Evolutionary conservation across 345 rosid genomes (phyloP).

Genomic region (Eucalyptus brandiana): DNA sequence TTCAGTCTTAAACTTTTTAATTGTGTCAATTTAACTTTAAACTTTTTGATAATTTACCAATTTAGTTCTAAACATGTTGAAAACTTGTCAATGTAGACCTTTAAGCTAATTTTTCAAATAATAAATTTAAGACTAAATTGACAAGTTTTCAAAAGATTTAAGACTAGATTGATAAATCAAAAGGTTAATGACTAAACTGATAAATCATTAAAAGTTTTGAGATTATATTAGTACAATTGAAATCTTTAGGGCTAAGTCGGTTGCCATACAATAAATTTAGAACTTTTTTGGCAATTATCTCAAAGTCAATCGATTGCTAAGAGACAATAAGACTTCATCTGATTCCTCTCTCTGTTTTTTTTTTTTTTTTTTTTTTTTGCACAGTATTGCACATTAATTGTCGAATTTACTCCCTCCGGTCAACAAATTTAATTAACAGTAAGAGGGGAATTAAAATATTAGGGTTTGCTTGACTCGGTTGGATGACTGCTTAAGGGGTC

Average conservation of each 20-base stretch:
- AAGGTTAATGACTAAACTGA: no score
- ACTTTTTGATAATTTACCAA: accelerated
- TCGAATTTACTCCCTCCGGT: not conserved
- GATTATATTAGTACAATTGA: not conserved
- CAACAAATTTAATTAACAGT: not conserved
- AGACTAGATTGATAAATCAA: no score
- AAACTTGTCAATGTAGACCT: not conserved
- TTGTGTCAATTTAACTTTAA: accelerated
- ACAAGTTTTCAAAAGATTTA: no score
- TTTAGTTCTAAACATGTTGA: accelerated
- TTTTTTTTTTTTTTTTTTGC: no score
- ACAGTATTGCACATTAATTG: not conserved
- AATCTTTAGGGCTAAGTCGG: accelerated
- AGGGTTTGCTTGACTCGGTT: not conserved
- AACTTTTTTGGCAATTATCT: not conserved
- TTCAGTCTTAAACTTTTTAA: no score
- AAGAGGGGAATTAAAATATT: not conserved
- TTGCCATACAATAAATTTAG: accelerated
- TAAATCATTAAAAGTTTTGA: accelerated
- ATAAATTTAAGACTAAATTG: no score
- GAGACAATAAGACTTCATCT: not conserved
- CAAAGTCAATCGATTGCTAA: not conserved
- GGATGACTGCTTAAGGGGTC: not conserved
- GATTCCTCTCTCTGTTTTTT: accelerated
- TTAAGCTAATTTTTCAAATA: no score